A percentile compares a stretch with the other conserved stretches of the same genome.
These are phyloP conservation scores for Aspergillus calidoustus DNA, from an alignment of 2,329 filamentous ascomycete species.

Conservation along the genomic window DNA sequence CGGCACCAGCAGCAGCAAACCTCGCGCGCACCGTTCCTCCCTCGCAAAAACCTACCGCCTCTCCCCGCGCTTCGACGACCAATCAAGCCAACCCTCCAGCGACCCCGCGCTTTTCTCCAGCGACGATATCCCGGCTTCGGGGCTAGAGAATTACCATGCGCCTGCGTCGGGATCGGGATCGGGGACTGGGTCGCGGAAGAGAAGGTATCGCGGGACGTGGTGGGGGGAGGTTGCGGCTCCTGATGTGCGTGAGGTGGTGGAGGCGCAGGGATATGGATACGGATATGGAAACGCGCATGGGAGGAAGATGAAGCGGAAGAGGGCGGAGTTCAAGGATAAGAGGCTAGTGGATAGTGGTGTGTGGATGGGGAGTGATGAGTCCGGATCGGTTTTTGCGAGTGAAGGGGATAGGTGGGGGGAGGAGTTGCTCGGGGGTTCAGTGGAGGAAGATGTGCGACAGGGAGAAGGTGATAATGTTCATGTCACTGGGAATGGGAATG, in stretches of 20 bases:
- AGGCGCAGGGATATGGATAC: neutral
- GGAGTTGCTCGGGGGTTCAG: constrained; percentile 39
- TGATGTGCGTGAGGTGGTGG: neutral
- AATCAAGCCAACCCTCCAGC: constrained; percentile 46
- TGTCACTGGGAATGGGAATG: neutral
- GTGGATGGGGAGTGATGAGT: constrained; percentile 54
- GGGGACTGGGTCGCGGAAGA: constrained; percentile 34
- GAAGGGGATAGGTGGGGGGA: constrained; percentile 46
- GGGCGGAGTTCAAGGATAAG: constrained; percentile 50
- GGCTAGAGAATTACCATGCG: constrained; percentile 49
- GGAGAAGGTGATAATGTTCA: neutral
- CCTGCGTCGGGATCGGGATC: constrained; percentile 18
- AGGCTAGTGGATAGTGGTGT: constrained; percentile 52
- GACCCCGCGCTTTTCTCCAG: constrained; percentile 54
- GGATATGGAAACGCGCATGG: constrained; percentile 22
- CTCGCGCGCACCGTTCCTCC: constrained; percentile 4
- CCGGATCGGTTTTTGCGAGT: constrained; percentile 38
- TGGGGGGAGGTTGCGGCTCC: constrained; percentile 42
- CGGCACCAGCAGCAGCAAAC: neutral
- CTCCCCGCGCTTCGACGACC: constrained; percentile 38
- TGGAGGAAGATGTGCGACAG: constrained; percentile 23
- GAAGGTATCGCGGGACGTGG: constrained; percentile 52
- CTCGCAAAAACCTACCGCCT: constrained; percentile 33
- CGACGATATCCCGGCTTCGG: constrained; percentile 51
- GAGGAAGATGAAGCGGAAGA: constrained; percentile 42